Evolutionary conservation across 2,329 filamentous ascomycete genomes (phyloP), one percentile per base, ranked within the genome.

Genomic region (Diaporthe sp.): DNA sequence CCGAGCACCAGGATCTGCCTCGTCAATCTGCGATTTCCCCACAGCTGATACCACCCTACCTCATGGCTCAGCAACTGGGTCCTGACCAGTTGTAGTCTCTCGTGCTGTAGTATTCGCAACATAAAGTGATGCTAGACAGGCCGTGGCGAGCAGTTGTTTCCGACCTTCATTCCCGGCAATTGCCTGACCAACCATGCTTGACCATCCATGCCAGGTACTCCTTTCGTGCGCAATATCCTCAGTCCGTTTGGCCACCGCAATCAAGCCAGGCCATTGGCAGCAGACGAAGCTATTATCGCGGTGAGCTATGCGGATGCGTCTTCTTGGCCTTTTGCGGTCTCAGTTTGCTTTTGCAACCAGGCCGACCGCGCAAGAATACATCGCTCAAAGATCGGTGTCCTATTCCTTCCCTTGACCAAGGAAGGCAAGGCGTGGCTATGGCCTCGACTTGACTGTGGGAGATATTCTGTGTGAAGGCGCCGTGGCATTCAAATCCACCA

Each of bases 11-110:
- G 42, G 69, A 63, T 71, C 56, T 61, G 55, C 56, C 44, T 71
- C 44, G 56, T 71, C 56, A 69, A 73, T 73, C 68, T 69, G 70
- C 58, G n/a, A 25, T 50, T 58, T 55, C 70, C 50, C 74, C 74
- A 75, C 71, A 50, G 27, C 32, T 39, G 53, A 63, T 70, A 70
- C 66, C 51, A 75, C 74, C 66, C 56, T 69, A 44, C 74, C 73
- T 75, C 73, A 72, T 75, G 73, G 69, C 69, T 50, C 59, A 74
- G 37, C 47, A 51, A 50, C 42, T 25, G 42, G 56, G 69, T 55
- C 51, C 37, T 56, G 55, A 44, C 55, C 59, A n/a, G 13, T 71
- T 25, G 63, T 32, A 7, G 63, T 53, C 59, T 63, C 15, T 8
- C 30, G 39, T 27, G 13, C 39, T 44, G 59, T 63, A 25, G 32